These are phyloP conservation scores for Perkinsela sp. DNA, from an alignment of 208 protist species.

Conservation along the genomic window DNA sequence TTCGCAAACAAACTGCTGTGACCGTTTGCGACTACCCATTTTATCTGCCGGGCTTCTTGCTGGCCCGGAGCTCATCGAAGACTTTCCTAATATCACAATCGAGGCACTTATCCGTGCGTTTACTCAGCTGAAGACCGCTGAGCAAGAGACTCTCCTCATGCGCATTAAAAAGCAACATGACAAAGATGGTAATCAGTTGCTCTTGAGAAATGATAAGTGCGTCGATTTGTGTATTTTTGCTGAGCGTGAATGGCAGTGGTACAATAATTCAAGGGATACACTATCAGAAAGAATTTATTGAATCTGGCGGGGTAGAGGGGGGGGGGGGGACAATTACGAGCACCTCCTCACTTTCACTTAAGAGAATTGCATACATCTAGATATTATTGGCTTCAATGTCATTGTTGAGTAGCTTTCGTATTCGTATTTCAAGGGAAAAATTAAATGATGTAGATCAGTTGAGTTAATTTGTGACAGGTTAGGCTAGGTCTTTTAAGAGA, in stretches of 20 bases:
- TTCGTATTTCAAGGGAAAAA: too few relatives aligned
- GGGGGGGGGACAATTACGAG: too few relatives aligned
- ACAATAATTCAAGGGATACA: slow-evolving; percentile 9
- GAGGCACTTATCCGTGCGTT: slow-evolving; percentile 3
- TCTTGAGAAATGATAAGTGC: slow-evolving; percentile 24
- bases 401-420: too few relatives aligned
- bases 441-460: too few relatives aligned
- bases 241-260: slow-evolving; percentile 52
- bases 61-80: slow-evolving; percentile 21
- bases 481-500: too few relatives aligned
- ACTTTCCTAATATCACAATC: slow-evolving; percentile 4
- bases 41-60: slow-evolving; percentile 21
- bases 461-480: too few relatives aligned
- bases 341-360: too few relatives aligned
- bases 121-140: slow-evolving; percentile 24
- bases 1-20: slow-evolving; percentile 3
- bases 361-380: too few relatives aligned
- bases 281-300: neutral
- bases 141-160: slow-evolving; percentile 25
- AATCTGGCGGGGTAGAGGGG: neutral
- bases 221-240: slow-evolving; percentile 57
- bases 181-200: slow-evolving; percentile 31
- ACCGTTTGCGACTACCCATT: slow-evolving; percentile 33
- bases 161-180: slow-evolving; percentile 39
- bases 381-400: too few relatives aligned